A percentile compares a stretch with the other conserved stretches of the same genome.
These are phyloP conservation scores for Candida orba DNA, from an alignment of 805 yeast genomes.

Conservation along the genomic window DNA sequence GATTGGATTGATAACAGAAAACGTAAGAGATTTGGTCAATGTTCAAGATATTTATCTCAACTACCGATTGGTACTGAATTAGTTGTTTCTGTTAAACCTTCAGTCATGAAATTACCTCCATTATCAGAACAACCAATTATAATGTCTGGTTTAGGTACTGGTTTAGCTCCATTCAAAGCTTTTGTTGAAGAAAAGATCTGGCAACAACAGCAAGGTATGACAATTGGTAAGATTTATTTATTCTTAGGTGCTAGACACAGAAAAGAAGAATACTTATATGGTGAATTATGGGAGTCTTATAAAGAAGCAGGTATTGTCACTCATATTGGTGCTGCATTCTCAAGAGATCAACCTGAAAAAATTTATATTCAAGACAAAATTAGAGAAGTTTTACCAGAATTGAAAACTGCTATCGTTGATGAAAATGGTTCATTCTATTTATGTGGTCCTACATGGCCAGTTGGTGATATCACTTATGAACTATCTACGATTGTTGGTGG, in stretches of 20 bases:
- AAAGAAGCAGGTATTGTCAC: constrained; percentile 87
- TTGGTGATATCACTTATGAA: constrained; percentile 90
- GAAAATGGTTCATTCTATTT: constrained; percentile 87
- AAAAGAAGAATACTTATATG: constrained; percentile 91
- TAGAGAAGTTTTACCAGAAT: constrained; percentile 61
- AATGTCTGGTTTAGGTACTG: constrained; percentile 97
- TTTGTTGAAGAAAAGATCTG: constrained; percentile 91
- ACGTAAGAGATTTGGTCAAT: constrained; percentile 84
- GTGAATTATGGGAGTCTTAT: constrained; percentile 96
- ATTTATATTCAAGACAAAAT: constrained; percentile 93
- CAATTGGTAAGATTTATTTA: constrained; percentile 82
- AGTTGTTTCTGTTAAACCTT: constrained; percentile 91
- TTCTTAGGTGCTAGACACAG: constrained; percentile 93
- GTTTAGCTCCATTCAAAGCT: constrained; percentile 97
- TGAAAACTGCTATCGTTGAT: constrained; percentile 71
- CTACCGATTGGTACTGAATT: constrained; percentile 74
- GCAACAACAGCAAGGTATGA: constrained; percentile 84
- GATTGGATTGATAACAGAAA: constrained; percentile 90
- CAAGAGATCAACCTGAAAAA: constrained; percentile 94
- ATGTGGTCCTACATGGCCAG: constrained; percentile 99
- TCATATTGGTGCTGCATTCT: constrained; percentile 95
- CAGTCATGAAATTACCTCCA: constrained; percentile 94
- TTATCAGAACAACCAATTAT: constrained; percentile 81
- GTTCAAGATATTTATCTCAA: constrained; percentile 84
- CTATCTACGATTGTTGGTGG: constrained; percentile 78